A percentile compares a stretch with the other conserved stretches of the same genome.
Conservation (phyloP, 2,329 filamentous ascomycete species). For the Gliomastix tumulicola region DNA sequence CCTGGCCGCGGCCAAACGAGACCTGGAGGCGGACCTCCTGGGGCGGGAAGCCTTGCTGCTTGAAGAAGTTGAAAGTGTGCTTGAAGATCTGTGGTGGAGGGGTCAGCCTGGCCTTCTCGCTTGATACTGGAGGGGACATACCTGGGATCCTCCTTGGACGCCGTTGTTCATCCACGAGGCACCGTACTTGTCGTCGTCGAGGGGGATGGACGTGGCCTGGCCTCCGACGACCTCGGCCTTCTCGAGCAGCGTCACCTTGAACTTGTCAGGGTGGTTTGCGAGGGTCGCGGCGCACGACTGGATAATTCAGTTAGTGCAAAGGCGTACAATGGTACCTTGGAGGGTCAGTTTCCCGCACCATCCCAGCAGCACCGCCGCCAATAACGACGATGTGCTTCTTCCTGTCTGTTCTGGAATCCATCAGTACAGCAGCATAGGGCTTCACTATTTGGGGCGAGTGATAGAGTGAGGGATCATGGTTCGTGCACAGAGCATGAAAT, state of each 20-base stretch:
- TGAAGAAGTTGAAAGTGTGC: conserved; percentile 60
- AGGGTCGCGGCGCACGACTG: conserved; percentile 61
- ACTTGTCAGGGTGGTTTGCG: conserved; percentile 57
- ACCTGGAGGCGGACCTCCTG: conserved; percentile 55
- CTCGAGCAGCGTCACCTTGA: conserved; percentile 58
- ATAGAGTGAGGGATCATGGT: too few species aligned
- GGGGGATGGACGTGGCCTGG: conserved; percentile 52
- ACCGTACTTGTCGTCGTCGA: conserved; percentile 49
- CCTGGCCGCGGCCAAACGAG: conserved; percentile 51
- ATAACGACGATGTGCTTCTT: conserved; percentile 49
- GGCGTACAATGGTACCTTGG: too few species aligned
- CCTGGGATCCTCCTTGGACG: conserved; percentile 50
- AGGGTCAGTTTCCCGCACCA: conserved; percentile 27
- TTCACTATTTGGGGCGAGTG: too few species aligned
- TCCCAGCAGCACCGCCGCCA: conserved; percentile 57
- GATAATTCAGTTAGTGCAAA: too few species aligned
- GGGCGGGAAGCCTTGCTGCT: conserved; percentile 45
- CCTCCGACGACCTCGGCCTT: conserved; percentile 50
- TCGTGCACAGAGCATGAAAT: too few species aligned
- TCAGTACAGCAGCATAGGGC: too few species aligned
- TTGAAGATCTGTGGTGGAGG: conserved; percentile 48
- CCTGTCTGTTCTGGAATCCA: background rate
- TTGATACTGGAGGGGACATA: conserved; percentile 6
- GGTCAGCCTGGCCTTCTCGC: too few species aligned
- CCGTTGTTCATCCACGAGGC: conserved; percentile 57